Conservation (phyloP, 805 yeast species). For the Wickerhamomyces xylosicus region DNA sequence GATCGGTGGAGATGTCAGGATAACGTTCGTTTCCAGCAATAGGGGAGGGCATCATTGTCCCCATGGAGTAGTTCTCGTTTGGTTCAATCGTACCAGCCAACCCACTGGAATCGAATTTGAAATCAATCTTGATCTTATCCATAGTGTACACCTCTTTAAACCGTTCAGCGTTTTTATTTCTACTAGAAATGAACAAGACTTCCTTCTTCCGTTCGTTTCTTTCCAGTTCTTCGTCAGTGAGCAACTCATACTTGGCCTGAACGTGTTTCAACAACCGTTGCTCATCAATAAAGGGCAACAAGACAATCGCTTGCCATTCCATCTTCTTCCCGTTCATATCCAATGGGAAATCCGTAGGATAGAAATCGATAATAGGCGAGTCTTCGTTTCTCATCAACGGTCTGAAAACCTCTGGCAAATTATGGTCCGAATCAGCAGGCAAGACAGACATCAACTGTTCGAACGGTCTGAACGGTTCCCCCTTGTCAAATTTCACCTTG, state of each 20-base stretch:
- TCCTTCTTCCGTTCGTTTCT: constrained; percentile 69
- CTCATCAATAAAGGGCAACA: constrained; percentile 87
- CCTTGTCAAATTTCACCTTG: constrained; percentile 48
- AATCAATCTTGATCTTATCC: constrained; percentile 21
- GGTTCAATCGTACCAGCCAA: constrained; percentile 46
- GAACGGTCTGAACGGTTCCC: constrained; percentile 79
- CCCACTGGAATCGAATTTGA: constrained; percentile 42
- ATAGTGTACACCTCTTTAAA: constrained; percentile 23
- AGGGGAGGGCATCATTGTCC: constrained; percentile 24
- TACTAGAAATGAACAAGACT: constrained; percentile 54
- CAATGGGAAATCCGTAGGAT: constrained; percentile 78
- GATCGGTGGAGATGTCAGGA: constrained; percentile 30
- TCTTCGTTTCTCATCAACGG: constrained; percentile 70
- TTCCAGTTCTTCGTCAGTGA: constrained; percentile 56
- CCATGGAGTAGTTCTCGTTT: constrained; percentile 23
- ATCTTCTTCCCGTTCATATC: constrained; percentile 94
- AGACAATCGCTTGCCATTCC: constrained; percentile 92
- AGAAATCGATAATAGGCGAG: constrained; percentile 83
- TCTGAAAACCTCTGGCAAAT: constrained; percentile 71
- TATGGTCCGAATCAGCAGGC: constrained; percentile 89
- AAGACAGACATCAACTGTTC: constrained; percentile 93
- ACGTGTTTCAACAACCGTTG: constrained; percentile 59
- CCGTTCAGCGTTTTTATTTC: constrained; percentile 36
- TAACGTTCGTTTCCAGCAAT: constrained; percentile 22
- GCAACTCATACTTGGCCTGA: constrained; percentile 45